Percentiles rank a stretch among this genome's conserved stretches.
phyloP scores from a whole-genome alignment of 139 green algal genomes.

The Nannochloris sp. region DNA sequence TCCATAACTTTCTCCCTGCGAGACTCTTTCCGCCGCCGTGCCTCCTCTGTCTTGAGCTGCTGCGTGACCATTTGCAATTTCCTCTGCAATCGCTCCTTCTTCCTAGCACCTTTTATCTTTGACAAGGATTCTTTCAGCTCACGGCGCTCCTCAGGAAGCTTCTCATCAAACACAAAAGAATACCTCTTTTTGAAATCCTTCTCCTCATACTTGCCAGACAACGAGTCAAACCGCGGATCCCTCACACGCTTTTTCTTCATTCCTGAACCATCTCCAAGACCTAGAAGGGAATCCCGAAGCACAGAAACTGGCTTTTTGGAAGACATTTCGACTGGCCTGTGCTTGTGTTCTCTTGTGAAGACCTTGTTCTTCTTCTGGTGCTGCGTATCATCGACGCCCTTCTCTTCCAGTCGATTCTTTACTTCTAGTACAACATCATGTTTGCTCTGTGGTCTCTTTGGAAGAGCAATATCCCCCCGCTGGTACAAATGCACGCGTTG shows the following conservation, averaged over 20 bases:
- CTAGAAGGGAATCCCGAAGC: slow-evolving; percentile 56
- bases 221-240: slow-evolving; percentile 71
- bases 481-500: too few relatives aligned
- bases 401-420: slow-evolving; percentile 10
- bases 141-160: slow-evolving; percentile 57
- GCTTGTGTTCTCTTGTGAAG: slow-evolving; percentile 58
- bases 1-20: slow-evolving; percentile 41
- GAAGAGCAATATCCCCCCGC: too few relatives aligned
- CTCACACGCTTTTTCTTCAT: slow-evolving; percentile 18
- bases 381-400: slow-evolving; percentile 22
- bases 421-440: too few relatives aligned
- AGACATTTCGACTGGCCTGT: slow-evolving; percentile 59
- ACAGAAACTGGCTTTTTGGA: slow-evolving; percentile 66
- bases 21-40: slow-evolving; percentile 17
- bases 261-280: not conserved
- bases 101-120: slow-evolving; percentile 27
- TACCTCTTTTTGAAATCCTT: slow-evolving; percentile 61
- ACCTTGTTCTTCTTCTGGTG: not conserved
- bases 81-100: slow-evolving; percentile 25
- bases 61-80: slow-evolving; percentile 40
- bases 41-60: slow-evolving; percentile 39
- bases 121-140: slow-evolving; percentile 47
- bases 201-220: slow-evolving; percentile 29
- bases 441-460: too few relatives aligned
- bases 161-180: slow-evolving; percentile 77